phyloP scores from a whole-genome alignment of 2,329 filamentous ascomycete species.

The Coniochaeta sp. region DNA sequence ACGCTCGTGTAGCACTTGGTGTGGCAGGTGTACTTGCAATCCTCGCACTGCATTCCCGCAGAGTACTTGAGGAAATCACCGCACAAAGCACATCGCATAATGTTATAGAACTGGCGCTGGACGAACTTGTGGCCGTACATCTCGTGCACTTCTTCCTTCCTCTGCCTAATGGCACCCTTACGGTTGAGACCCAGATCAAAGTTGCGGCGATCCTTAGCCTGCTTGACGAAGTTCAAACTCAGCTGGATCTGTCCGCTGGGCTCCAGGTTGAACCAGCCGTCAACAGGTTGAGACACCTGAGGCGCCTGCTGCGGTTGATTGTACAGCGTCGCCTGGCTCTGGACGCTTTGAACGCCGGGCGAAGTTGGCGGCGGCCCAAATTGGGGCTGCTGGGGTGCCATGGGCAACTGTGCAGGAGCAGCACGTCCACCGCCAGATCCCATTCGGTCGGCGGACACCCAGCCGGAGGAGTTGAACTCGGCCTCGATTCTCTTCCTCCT shows the following conservation, averaged over 20 bases:
- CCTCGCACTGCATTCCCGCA: constrained; percentile 96
- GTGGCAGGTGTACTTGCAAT: constrained; percentile 99
- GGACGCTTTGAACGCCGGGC: constrained; percentile 22
- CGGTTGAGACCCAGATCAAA: constrained; percentile 79
- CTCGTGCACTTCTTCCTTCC: constrained; percentile 96
- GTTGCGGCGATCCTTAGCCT: constrained; percentile 66
- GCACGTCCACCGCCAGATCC: constrained; percentile 40
- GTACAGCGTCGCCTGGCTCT: constrained; percentile 14
- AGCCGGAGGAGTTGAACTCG: constrained; percentile 88
- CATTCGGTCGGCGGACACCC: constrained; percentile 97
- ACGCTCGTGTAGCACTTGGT: constrained; percentile 95
- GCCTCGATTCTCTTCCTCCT: constrained; percentile 94
- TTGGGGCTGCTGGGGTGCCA: constrained; percentile 39
- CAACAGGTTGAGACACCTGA: constrained; percentile 58
- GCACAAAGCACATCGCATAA: constrained; percentile 97
- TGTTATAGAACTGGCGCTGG: constrained; percentile 98
- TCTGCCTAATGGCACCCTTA: constrained; percentile 93
- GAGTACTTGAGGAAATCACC: constrained; percentile 98
- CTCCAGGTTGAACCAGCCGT: constrained; percentile 95
- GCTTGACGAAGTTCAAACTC: constrained; percentile 86
- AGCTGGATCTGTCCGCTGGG: constrained; percentile 89
- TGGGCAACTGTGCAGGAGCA: constrained; percentile 50
- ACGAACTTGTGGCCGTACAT: constrained; percentile 99
- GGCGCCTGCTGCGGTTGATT: constrained; percentile 32
- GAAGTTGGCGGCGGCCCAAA: constrained; percentile 38